Conservation (phyloP, 2,329 filamentous ascomycete species). For the Diatrype stigma region DNA sequence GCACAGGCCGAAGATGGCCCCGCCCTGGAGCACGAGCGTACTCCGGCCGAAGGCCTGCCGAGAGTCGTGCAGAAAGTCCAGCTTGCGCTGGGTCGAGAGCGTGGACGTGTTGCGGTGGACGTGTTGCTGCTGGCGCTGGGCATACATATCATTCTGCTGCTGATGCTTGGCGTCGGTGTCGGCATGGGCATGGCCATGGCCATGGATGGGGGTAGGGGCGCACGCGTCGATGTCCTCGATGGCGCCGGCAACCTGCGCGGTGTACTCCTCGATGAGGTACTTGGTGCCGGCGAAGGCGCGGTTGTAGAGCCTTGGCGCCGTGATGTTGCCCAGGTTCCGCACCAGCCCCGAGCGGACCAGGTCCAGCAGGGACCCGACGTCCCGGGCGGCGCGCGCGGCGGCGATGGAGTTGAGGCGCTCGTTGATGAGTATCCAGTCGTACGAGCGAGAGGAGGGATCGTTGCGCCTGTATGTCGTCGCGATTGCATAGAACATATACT, state of each 20-base stretch:
- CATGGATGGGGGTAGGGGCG: neutral
- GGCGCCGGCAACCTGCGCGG: constrained; percentile 76
- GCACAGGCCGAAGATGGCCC: constrained; percentile 85
- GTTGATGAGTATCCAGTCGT: constrained; percentile 82
- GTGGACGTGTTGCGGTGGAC: constrained; percentile 14
- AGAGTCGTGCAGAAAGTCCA: constrained; percentile 83
- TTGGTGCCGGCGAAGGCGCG: constrained; percentile 86
- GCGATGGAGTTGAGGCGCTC: constrained; percentile 69
- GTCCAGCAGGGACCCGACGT: constrained; percentile 72
- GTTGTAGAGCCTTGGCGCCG: constrained; percentile 75
- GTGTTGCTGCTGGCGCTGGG: too few species aligned
- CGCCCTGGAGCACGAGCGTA: constrained; percentile 81
- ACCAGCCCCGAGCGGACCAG: constrained; percentile 74
- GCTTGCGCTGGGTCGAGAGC: constrained; percentile 70
- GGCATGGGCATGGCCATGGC: constrained; percentile 12
- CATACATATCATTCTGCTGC: too few species aligned
- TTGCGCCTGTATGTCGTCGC: constrained; percentile 61
- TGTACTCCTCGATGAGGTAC: constrained; percentile 84
- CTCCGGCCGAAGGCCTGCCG: constrained; percentile 84
- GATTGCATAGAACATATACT: neutral
- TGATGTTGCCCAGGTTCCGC: constrained; percentile 89
- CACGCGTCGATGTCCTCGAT: constrained; percentile 67
- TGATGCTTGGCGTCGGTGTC: constrained; percentile 1
- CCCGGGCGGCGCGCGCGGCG: constrained; percentile 63
- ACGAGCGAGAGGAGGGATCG: constrained; percentile 73